Evolutionary conservation across 148 eudicot species (phyloP), one percentile per base, ranked within the genome.

Genomic region (Camellia sinensis): DNA sequence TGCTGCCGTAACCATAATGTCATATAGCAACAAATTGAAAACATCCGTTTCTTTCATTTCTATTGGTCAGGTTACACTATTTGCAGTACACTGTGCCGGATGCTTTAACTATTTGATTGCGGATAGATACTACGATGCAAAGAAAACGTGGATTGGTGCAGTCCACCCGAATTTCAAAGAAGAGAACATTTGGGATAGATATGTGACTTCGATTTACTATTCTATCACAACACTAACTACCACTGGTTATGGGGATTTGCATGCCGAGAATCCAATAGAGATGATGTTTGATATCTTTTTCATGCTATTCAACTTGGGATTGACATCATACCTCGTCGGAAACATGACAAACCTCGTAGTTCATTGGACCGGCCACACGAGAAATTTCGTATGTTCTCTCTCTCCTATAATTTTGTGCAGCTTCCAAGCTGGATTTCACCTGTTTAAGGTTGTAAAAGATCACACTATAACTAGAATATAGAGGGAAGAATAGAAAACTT

Each of bases 321-420:
- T 95, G 78, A 95, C 97, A n/a, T 87, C 99, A 1, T 95, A 95
- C 88, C 85, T 95, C 78, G 93, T 95, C 57, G 99, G 99, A 19
- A 95, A 95, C 86, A 95, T 95, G 99, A 95, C 99, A 11, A 95
- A 93, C 68, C 92, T 95, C 44, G 94, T 95, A 2, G 99, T 95
- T 78, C 92, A 92, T 59, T 82, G 98, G 91, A 96, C 98, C 66
- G 90, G 98, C 80, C 95, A 93, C 74, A 96, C 99, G 43, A 85
- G 94, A 85, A 85, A 79, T 63, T 91, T 91, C 45, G 94, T 91
- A 91, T 37, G 92, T 73, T 76, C 4, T 68, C 66, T 76, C 64
- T 73, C 68, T 71, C 73, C 43, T 44, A 13, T 48, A 29, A 41
- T 63, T 40, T 73, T 68, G 7, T 15, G 69, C 65, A 70, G n/a